A percentile compares a stretch with the other conserved stretches of the same genome.
These are phyloP conservation scores for Pholiota adiposa DNA, from an alignment of 1,284 basidiomycete genomes.

Conservation along the genomic window DNA sequence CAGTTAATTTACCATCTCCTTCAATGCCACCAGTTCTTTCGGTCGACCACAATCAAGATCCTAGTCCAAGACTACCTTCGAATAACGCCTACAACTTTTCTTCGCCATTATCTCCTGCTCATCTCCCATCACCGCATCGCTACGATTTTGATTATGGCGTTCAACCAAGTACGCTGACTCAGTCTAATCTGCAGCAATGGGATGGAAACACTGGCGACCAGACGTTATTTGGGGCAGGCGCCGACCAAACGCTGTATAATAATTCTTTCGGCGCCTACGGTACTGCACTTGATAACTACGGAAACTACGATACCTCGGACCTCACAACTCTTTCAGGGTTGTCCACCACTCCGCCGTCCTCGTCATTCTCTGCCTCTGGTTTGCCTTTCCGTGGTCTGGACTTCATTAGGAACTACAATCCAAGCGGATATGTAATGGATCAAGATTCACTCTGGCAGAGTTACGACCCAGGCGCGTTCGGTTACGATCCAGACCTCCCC, in stretches of 20 bases:
- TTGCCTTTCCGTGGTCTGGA: constrained; percentile 81
- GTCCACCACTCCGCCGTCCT: constrained; percentile 58
- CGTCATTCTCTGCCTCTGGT: constrained; percentile 68
- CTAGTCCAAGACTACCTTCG: constrained; percentile 46
- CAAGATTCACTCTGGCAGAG: constrained; percentile 74
- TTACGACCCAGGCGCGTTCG: constrained; percentile 73
- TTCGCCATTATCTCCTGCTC: constrained; percentile 52
- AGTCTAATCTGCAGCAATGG: constrained; percentile 48
- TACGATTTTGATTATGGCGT: constrained; percentile 63
- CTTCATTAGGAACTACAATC: constrained; percentile 72
- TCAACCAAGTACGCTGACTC: constrained; percentile 45
- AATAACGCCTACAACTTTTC: constrained; percentile 44
- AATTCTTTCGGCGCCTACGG: constrained; percentile 44
- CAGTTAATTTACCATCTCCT: constrained; percentile 72
- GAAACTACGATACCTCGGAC: constrained; percentile 48
- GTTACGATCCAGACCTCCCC: constrained; percentile 73
- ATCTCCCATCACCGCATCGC: constrained; percentile 49
- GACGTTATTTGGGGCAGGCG: constrained; percentile 45
- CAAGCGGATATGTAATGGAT: constrained; percentile 48
- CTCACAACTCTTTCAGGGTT: constrained; percentile 43
- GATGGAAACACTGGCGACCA: constrained; percentile 42
- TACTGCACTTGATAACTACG: constrained; percentile 53
- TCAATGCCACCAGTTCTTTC: constrained; percentile 44
- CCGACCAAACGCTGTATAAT: constrained; percentile 40
- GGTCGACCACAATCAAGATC: constrained; percentile 29